A percentile compares a stretch with the other conserved stretches of the same genome.
Conservation (phyloP, 176 grass and related monocot species). For the Puya raimondii region DNA sequence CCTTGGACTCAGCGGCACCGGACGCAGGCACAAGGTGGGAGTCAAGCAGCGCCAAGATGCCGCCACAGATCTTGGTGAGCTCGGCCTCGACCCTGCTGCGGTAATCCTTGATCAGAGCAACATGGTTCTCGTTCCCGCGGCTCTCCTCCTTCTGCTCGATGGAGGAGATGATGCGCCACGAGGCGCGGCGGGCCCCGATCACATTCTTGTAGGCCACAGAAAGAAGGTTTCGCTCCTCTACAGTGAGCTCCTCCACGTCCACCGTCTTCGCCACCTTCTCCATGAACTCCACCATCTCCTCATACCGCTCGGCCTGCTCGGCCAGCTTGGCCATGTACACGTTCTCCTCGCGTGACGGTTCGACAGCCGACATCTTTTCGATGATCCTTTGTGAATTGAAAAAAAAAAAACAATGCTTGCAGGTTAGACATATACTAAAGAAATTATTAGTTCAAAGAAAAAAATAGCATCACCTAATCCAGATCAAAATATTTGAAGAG, state of each 20-base stretch:
- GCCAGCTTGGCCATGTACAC: constrained; percentile 95
- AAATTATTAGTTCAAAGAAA: too few relatives aligned
- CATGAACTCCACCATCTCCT: constrained; percentile 93
- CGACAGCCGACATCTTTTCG: constrained; percentile 8
- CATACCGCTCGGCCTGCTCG: constrained; percentile 69
- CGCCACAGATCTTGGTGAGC: constrained; percentile 71
- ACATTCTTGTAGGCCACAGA: constrained; percentile 80
- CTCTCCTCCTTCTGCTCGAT: constrained; percentile 91
- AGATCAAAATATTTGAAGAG: too few relatives aligned
- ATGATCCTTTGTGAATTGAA: too few relatives aligned
- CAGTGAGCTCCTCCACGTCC: constrained; percentile 64
- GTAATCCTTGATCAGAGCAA: constrained; percentile 67
- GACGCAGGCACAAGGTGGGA: constrained; percentile 73
- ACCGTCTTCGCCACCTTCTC: constrained; percentile 81
- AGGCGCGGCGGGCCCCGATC: constrained; percentile 77
- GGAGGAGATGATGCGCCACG: constrained; percentile 86
- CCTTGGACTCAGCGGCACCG: constrained; percentile 65
- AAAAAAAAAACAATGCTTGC: too few relatives aligned
- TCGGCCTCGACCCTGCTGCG: constrained; percentile 77
- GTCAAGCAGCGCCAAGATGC: constrained; percentile 70
- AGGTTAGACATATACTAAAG: too few relatives aligned
- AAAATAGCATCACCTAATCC: too few relatives aligned
- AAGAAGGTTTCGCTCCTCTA: constrained; percentile 73
- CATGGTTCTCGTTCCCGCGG: constrained; percentile 66
- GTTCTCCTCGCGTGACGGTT: constrained; percentile 47